Evolutionary conservation across 768 basidiomycete species (phyloP), one percentile per base, ranked within the genome.

Genomic region (Amanita jacksonii): DNA sequence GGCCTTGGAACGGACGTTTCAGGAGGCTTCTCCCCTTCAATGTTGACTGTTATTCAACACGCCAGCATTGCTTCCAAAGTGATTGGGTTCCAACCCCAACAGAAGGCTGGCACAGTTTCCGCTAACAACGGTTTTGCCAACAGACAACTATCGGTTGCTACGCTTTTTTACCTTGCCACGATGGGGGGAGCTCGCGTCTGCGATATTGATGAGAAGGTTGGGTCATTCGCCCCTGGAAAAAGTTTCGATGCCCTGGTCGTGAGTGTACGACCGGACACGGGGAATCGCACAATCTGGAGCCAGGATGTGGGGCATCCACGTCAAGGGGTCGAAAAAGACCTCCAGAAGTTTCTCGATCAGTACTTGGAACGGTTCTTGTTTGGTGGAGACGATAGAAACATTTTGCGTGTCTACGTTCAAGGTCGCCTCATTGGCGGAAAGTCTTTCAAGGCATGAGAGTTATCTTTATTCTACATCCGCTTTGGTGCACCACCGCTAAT

Each of bases 1-100:
- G 90, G 91, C 13, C 67, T 98, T n/a, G 94, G 94, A 2, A 93
- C 93, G 41, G 91, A 94, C 57, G 81, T 86, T 43, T 85, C 89
- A 1, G 94, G 94, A 8, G 93, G 94, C 3, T 88, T 78, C 60
- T 77, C 76, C 8, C 70, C 80, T 3, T 93, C 90, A 4, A 85
- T 97, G 47, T 68, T 96, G 48, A 75, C 70, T 18, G 70, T 73
- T 12, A 72, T 92, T 38, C 83, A 81, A 58, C 74, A 86, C 64
- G 74, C 84, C 33, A 77, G 86, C 66, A 74, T 83, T 38, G 79
- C 85, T 12, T 83, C 89, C 18, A 97, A 94, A 61, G 72, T 88
- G 44, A 48, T 82, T 38, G 70, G 77, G 35, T 67, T 81, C 56
- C 68, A 76, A 38, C 49, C 56, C n/a, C n/a, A n/a, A n/a, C n/a